These are phyloP conservation scores for Metarhizium humberi DNA, from an alignment of 2,329 filamentous ascomycete species.

Conservation along the genomic window DNA sequence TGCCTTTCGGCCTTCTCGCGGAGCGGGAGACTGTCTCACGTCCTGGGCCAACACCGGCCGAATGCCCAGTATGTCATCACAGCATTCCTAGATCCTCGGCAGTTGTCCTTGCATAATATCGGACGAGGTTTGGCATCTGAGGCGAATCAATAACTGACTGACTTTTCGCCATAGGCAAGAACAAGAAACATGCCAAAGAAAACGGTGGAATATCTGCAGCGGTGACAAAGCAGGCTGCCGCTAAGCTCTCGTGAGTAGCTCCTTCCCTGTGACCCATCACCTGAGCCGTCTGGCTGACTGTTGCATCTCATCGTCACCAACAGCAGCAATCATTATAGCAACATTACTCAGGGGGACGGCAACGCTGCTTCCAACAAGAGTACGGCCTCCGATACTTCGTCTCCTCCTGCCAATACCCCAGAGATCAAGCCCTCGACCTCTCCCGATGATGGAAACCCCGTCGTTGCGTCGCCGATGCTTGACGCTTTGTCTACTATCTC, in stretches of 20 bases:
- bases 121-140: background rate
- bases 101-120: background rate
- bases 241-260: slow-evolving; percentile 40
- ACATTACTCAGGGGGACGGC: slow-evolving; percentile 20
- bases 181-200: slow-evolving; percentile 47
- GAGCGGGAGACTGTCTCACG: slow-evolving; percentile 23
- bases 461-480: slow-evolving; percentile 33
- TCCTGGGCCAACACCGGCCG: slow-evolving; percentile 19
- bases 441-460: slow-evolving; percentile 32
- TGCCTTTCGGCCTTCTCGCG: slow-evolving; percentile 12
- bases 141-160: background rate
- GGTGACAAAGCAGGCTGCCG: slow-evolving; percentile 42
- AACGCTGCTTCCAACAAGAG: slow-evolving; percentile 24
- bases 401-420: slow-evolving; percentile 34
- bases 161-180: slow-evolving; percentile 24
- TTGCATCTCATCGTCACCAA: slow-evolving; percentile 9
- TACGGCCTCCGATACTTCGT: slow-evolving; percentile 33
- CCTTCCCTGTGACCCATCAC: slow-evolving; percentile 19
- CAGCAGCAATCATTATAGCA: slow-evolving; percentile 10
- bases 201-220: slow-evolving; percentile 41
- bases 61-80: slow-evolving; percentile 25
- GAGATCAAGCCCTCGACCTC: slow-evolving; percentile 31
- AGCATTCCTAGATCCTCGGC: slow-evolving; percentile 6
- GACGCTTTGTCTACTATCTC: slow-evolving; percentile 39
- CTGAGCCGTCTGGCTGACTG: slow-evolving; percentile 14